A percentile compares a stretch with the other conserved stretches of the same genome.
These are phyloP conservation scores for Urtica urens DNA, from an alignment of 306 rosid genomes.

Conservation along the genomic window DNA sequence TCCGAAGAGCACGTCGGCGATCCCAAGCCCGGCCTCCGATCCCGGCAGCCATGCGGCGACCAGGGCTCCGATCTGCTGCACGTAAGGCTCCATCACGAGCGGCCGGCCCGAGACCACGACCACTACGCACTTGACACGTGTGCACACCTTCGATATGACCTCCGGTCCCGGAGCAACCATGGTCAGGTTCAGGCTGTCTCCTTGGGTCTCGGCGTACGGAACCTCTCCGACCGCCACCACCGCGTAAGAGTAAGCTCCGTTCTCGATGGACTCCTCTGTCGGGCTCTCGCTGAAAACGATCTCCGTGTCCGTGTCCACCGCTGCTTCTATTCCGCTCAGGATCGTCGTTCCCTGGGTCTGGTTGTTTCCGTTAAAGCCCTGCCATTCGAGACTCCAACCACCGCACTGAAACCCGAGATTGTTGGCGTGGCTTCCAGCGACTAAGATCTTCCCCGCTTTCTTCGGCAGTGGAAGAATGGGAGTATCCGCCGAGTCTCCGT, in stretches of 20 bases:
- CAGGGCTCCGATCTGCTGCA: background rate
- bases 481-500: slow-evolving; percentile 2
- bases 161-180: slow-evolving; percentile 3
- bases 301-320: slow-evolving; percentile 1
- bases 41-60: slow-evolving; percentile 13
- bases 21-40: slow-evolving; percentile 6
- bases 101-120: slow-evolving; percentile 7
- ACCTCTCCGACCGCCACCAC: slow-evolving; percentile 6
- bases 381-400: slow-evolving; percentile 20
- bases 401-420: slow-evolving; percentile 18
- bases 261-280: background rate
- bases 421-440: slow-evolving; percentile 19
- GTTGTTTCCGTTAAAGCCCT: slow-evolving; percentile 14
- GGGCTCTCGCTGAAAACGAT: slow-evolving; percentile 3
- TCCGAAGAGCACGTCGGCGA: slow-evolving; percentile 9
- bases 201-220: slow-evolving; percentile 9
- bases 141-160: background rate
- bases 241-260: slow-evolving; percentile 1
- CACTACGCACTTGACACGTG: background rate
- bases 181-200: slow-evolving; percentile 5
- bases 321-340: background rate
- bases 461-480: slow-evolving; percentile 15
- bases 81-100: slow-evolving; percentile 4
- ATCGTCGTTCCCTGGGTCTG: slow-evolving; percentile 8
- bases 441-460: slow-evolving; percentile 7